Conservation (phyloP, 139 green algal species). For the Coelastrella sp. region DNA sequence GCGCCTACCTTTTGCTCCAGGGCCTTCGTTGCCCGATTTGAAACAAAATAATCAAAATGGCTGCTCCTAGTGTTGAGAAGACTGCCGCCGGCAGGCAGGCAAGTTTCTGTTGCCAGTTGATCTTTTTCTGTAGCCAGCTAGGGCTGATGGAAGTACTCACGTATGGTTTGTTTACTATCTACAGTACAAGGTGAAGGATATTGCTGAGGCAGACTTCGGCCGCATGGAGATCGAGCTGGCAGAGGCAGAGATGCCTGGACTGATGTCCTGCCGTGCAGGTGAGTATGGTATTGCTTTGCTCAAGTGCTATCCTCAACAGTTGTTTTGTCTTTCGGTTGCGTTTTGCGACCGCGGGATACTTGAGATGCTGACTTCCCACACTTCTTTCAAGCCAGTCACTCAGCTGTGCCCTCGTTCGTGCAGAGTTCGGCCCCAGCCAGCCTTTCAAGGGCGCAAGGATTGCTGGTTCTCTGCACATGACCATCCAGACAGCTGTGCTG, state of each 20-base stretch:
- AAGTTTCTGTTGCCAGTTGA: conserved; percentile 24
- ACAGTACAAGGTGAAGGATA: conserved; percentile 97
- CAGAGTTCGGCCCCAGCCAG: conserved; percentile 86
- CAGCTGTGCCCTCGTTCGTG: conserved; percentile 91
- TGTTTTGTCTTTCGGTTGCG: too few species aligned
- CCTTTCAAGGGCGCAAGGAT: conserved; percentile 86
- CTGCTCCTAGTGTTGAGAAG: conserved; percentile 38
- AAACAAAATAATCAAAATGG: conserved; percentile 4
- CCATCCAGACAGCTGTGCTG: conserved; percentile 99
- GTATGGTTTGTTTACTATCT: background rate
- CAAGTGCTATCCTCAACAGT: too few species aligned
- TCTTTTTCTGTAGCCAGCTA: background rate
- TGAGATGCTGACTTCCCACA: too few species aligned
- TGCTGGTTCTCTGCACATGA: conserved; percentile 99
- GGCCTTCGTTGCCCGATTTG: background rate
- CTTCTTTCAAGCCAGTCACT: background rate
- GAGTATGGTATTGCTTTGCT: background rate
- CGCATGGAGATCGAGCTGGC: conserved; percentile 98
- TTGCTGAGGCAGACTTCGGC: conserved; percentile 97
- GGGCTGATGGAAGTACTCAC: too few species aligned
- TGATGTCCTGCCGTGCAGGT: conserved; percentile 25
- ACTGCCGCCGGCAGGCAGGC: conserved; percentile 27
- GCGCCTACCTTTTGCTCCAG: background rate
- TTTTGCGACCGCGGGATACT: too few species aligned
- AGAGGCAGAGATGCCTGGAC: conserved; percentile 98